Evolutionary conservation across 345 rosid genomes (phyloP), one percentile per base, ranked within the genome.

Genomic region (Zanthoxylum bungeanum): DNA sequence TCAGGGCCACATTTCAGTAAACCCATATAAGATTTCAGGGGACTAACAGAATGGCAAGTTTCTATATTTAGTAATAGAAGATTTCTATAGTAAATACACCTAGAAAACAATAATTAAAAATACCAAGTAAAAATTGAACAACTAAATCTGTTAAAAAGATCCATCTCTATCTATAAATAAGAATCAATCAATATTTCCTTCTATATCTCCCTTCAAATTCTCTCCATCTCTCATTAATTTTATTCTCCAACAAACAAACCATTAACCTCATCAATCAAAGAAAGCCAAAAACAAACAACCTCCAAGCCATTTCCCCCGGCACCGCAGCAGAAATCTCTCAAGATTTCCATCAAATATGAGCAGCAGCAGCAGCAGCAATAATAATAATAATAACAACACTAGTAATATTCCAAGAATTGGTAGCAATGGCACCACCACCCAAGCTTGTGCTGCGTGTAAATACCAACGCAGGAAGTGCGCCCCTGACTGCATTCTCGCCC

Each of bases 391-490:
- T 34, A 21, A 6, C n/a, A 56, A 4, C 57, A 36, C n/a, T 46
- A 16, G 9, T 52, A 36, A 24, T 33, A 34, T 36, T 12, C 37
- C 61, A 6, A 53, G 63, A 37, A 39, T 39, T 17, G 50, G 51
- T 39, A 68, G 75, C 74, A 80, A 59, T 47, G 73, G 61, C 73
- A 83, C 87, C 31, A 83, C 87, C 31, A 82, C 87, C 76, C 94
- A 87, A 34, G 96, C 99, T 5, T 95, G 99, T 47, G 98, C 99
- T 3, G 98, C 99, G 2, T 95, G 99, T 84, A 93, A 91, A 79
- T 91, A 91, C 91, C 98, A 89, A 72, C 94, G 99, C 1, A 87
- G 93, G 60, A 91, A 93, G 77, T 95, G 99, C 76, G 86, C 87
- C 21, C 89, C 97, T 10, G 96, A 93, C 81, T 95, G 99, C 86